These are phyloP conservation scores for Recurvomyces mirabilis DNA, from an alignment of 495 filamentous ascomycete genomes.

Conservation along the genomic window DNA sequence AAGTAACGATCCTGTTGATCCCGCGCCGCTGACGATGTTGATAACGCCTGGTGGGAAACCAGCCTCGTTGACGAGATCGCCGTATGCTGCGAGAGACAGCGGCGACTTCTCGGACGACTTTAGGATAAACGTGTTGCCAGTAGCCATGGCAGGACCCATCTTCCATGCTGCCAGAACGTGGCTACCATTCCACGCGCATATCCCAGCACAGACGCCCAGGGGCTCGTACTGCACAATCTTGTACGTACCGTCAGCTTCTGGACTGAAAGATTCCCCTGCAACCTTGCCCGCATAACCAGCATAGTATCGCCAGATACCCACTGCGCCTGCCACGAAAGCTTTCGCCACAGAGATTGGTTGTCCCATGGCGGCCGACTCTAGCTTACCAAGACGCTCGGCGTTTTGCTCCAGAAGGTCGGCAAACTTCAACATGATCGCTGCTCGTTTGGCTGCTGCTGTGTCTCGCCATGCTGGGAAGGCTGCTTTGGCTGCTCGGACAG, in stretches of 20 bases:
- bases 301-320: constrained; percentile 17
- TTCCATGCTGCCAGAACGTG: constrained; percentile 24
- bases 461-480: constrained; percentile 28
- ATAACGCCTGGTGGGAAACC: constrained; percentile 32
- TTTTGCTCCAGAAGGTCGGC: constrained; percentile 34
- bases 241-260: constrained; percentile 27
- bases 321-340: constrained; percentile 7
- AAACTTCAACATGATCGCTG: constrained; percentile 29
- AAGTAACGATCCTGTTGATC: constrained; percentile 24
- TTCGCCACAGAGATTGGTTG: constrained; percentile 15
- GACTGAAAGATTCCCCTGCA: constrained; percentile 16
- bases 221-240: constrained; percentile 33
- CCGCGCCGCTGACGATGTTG: constrained; percentile 30
- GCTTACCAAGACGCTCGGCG: constrained; percentile 15
- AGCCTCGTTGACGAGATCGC: constrained; percentile 27
- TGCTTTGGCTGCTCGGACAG: constrained; percentile 28
- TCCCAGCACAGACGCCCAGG: constrained; percentile 29
- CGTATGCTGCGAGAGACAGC: constrained; percentile 21
- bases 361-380: constrained; percentile 19
- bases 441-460: constrained; percentile 22
- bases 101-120: constrained; percentile 31
- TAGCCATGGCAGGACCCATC: constrained; percentile 26
- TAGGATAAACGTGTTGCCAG: constrained; percentile 30
- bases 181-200: constrained; percentile 32
- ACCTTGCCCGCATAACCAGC: constrained; percentile 21